Conservation (phyloP, 352 stramenopile genomes). For the Globisporangium cystogenes region DNA sequence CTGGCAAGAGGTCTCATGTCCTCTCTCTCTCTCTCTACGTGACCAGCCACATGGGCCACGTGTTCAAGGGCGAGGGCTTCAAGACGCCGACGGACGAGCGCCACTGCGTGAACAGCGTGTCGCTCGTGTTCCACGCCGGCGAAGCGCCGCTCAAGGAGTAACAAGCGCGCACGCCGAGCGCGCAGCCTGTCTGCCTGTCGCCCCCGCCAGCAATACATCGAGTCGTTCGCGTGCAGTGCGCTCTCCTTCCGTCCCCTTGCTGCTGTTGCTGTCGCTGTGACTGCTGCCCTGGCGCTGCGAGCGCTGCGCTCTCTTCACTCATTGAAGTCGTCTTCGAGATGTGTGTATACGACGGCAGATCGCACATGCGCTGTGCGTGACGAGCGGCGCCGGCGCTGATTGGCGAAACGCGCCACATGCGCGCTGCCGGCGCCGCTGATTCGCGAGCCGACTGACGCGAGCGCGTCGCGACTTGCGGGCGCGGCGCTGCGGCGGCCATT, state of each 20-base stretch:
- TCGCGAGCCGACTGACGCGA: not conserved
- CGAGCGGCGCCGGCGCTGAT: slow-evolving; percentile 1
- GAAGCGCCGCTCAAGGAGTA: slow-evolving; percentile 41
- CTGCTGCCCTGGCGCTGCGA: not conserved
- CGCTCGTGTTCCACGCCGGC: slow-evolving; percentile 74
- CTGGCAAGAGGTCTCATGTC: too few relatives aligned
- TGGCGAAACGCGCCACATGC: not conserved
- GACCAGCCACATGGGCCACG: slow-evolving; percentile 85
- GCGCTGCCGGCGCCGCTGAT: not conserved
- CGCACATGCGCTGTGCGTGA: too few relatives aligned
- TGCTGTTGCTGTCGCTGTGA: not conserved
- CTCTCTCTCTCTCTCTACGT: too few relatives aligned
- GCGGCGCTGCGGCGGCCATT: too few relatives aligned
- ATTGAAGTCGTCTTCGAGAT: too few relatives aligned
- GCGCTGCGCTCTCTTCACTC: too few relatives aligned
- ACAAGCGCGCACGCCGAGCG: not conserved
- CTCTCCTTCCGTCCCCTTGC: not conserved
- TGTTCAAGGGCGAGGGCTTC: slow-evolving; percentile 89
- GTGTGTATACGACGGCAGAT: too few relatives aligned
- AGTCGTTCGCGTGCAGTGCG: too few relatives aligned
- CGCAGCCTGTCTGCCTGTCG: not conserved
- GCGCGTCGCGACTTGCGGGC: too few relatives aligned
- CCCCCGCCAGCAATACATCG: not conserved
- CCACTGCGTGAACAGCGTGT: slow-evolving; percentile 90
- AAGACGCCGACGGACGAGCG: slow-evolving; percentile 84